A percentile compares a stretch with the other conserved stretches of the same genome.
phyloP scores from a whole-genome alignment of 495 filamentous ascomycete species.

The Astrothelium macrocarpum region DNA sequence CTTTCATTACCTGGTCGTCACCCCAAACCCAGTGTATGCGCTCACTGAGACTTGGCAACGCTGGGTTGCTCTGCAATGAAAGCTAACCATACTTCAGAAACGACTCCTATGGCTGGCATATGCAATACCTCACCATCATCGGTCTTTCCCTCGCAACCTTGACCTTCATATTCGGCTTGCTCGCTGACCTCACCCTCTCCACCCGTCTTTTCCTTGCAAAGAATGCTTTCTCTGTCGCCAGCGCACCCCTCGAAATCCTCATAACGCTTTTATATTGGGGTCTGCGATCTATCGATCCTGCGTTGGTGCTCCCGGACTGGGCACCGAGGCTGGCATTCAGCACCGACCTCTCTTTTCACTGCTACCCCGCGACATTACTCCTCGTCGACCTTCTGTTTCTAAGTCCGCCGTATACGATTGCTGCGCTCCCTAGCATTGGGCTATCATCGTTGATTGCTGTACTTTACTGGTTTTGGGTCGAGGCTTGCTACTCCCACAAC shows the following conservation, averaged over 20 bases:
- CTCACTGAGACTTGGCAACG: conserved; percentile 6
- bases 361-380: conserved; percentile 63
- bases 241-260: conserved; percentile 68
- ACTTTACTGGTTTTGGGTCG: conserved; percentile 82
- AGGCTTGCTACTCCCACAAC: conserved; percentile 64
- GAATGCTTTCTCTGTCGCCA: conserved; percentile 61
- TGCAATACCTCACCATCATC: conserved; percentile 78
- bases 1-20: conserved; percentile 48
- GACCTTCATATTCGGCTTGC: conserved; percentile 59
- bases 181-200: conserved; percentile 65
- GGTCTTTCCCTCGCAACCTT: conserved; percentile 58
- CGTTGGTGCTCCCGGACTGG: conserved; percentile 45
- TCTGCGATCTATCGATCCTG: conserved; percentile 56
- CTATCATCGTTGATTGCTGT: conserved; percentile 58
- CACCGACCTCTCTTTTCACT: conserved; percentile 69
- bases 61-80: background rate
- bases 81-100: conserved; percentile 37
- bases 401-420: conserved; percentile 72
- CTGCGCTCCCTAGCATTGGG: conserved; percentile 47
- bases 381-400: conserved; percentile 62
- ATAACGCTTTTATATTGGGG: conserved; percentile 84
- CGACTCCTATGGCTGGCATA: conserved; percentile 70
- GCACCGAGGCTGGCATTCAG: conserved; percentile 21
- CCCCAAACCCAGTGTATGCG: conserved; percentile 37
- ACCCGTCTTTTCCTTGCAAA: conserved; percentile 59